Base-by-base conservation (phyloP, 768 basidiomycete genomes). In the Boletus eberwhitei region DNA sequence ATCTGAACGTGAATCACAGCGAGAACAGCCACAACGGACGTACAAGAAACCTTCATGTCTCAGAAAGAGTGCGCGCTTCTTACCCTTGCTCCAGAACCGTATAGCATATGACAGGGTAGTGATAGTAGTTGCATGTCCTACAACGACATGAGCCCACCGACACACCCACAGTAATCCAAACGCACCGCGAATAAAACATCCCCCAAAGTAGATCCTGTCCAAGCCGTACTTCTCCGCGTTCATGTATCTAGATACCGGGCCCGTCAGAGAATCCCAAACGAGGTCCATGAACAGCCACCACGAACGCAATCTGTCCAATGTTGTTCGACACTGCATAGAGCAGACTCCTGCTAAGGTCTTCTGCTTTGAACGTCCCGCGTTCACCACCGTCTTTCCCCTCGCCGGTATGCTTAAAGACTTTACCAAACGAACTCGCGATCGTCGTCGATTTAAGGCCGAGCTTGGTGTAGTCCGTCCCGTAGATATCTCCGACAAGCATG, bases 401-500 rank as follows among this genome's bases (percentile, higher is more conserved):
- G 48, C 84, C 84, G 13, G 86, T 84, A 74, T 94, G 92, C 71
- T 88, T 88, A 77, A 99, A 98, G 37, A 99, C 97, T 67, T 98
- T 99, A 14, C 97, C 97, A 72, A 99, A 98, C 22, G 93, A 92
- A 59, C 93, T 96, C 12, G 97, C 97, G 66, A 99, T 99, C 76
- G 90, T 97, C 8, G 92, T 95, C 35, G 95, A 97, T 73, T 98
- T 98, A 52, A 99, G 83, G 17, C 97, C 97, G 35, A 99, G 84
- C 57, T 89, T 88, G 71, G 83, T 86, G 75, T 98, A 98, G 74
- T 98, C 97, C 61, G 92, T 88, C n/a, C 97, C 93, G 70, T 97
- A 99, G 62, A 99, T 99, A 74, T 99, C 97, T 35, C 97, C 96
- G 42, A 99, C 95, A 45, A 98, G 86, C 96, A 98, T 98, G 71